Conservation (phyloP, 2,329 filamentous ascomycete species). For the Aureobasidium lini region DNA sequence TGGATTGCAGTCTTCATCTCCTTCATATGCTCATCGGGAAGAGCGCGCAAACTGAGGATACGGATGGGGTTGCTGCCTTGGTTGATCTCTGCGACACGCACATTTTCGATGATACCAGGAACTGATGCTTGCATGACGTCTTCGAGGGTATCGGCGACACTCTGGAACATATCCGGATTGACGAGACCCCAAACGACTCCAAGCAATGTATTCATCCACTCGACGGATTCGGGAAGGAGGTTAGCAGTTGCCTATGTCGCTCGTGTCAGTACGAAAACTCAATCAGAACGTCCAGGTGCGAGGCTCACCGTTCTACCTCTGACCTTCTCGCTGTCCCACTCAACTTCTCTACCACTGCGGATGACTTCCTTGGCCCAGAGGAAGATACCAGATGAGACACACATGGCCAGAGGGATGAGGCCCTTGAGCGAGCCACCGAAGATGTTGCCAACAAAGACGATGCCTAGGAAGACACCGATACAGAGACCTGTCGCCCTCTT, state of each 20-base stretch:
- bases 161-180: slow-evolving; percentile 91
- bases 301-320: slow-evolving; percentile 63
- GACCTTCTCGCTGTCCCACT: slow-evolving; percentile 82
- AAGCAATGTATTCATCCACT: slow-evolving; percentile 89
- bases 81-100: slow-evolving; percentile 88
- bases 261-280: slow-evolving; percentile 10
- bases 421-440: slow-evolving; percentile 74
- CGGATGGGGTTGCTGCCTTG: slow-evolving; percentile 87
- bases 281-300: background rate
- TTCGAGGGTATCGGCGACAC: slow-evolving; percentile 83
- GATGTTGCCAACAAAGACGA: slow-evolving; percentile 68
- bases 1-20: slow-evolving; percentile 77
- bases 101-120: slow-evolving; percentile 84
- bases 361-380: slow-evolving; percentile 87
- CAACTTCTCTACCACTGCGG: slow-evolving; percentile 69
- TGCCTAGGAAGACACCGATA: slow-evolving; percentile 60
- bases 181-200: slow-evolving; percentile 82
- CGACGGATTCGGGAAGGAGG: slow-evolving; percentile 81
- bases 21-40: slow-evolving; percentile 73
- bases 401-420: slow-evolving; percentile 64
- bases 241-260: slow-evolving; percentile 63
- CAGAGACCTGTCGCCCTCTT: slow-evolving; percentile 65
- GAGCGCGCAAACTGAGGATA: slow-evolving; percentile 75
- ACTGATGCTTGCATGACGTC: slow-evolving; percentile 97
- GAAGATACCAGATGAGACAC: slow-evolving; percentile 69